Evolutionary conservation across 2,329 filamentous ascomycete species (phyloP), one percentile per base, ranked within the genome.

Genomic region (Colletotrichum sp.): DNA sequence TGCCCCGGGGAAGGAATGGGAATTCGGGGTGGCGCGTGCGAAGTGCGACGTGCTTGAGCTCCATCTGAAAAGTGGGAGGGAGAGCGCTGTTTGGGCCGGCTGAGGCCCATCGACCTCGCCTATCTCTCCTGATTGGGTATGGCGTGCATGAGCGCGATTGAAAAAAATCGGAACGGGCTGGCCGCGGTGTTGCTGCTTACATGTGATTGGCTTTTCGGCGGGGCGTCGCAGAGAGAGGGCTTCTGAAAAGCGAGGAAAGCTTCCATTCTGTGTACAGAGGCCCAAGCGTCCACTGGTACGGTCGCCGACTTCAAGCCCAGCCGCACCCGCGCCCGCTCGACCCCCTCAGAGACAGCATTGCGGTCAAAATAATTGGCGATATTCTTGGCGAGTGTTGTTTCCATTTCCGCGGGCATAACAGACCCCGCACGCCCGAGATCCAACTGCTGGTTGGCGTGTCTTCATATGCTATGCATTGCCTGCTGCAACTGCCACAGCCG

Each of bases 181-280:
- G 55, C 73, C 57, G 39, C 63, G 55, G 34, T 55, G 57, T 52
- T 55, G 34, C 44, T 62, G 34, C n/a, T 64, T 24, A 44, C 74
- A 76, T 77, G 70, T 77, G 76, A 77, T 77, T 77, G 74, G 76
- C 69, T 28, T 63, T 24, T 12, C n/a, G 60, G 76, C 69, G 44
- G 64, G 69, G 75, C 67, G 15, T 62, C 6, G 28, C 32, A 32
- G 57, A 24, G 21, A 49, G 44, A 52, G 44, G 44, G n/a, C 44
- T 52, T 52, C 44, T 52, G 44, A 52, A 52, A 21, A 52, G 44
- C 44, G n/a, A 52, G 44, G n/a, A 52, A 52, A 49, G 39, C 32
- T 63, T 12, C 44, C n/a, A 52, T 52, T 52, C 44, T 52, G n/a
- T 21, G 44, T 52, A 52, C 44, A 52, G 44, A 52, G 44, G 44